These are phyloP conservation scores for Sextonia rubra DNA, from an alignment of 164 flowering plant species.

Conservation along the genomic window DNA sequence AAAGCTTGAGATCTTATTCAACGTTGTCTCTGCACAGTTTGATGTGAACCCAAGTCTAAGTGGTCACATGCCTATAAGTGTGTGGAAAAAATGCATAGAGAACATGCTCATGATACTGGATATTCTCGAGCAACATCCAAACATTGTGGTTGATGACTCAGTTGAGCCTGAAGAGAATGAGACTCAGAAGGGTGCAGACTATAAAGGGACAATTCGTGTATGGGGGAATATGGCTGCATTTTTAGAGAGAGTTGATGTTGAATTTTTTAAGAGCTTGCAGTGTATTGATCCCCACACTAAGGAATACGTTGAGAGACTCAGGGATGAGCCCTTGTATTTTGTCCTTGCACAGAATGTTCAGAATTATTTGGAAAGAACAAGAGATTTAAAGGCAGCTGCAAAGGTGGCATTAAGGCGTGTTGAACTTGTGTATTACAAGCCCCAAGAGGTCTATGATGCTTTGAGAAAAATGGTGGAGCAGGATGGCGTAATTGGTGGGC, in stretches of 20 bases:
- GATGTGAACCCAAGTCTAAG: conserved; percentile 82
- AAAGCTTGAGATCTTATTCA: conserved; percentile 89
- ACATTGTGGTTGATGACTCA: conserved; percentile 74
- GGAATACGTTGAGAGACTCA: conserved; percentile 84
- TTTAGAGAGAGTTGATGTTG: conserved; percentile 72
- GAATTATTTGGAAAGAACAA: conserved; percentile 57
- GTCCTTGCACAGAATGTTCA: conserved; percentile 89
- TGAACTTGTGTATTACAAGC: conserved; percentile 88
- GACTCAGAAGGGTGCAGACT: conserved; percentile 67
- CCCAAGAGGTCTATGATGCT: conserved; percentile 87
- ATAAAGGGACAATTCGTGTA: conserved; percentile 61
- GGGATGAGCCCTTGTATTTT: conserved; percentile 74
- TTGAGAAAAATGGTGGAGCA: conserved; percentile 78
- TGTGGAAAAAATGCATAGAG: conserved; percentile 84
- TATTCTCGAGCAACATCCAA: conserved; percentile 61
- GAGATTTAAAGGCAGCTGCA: conserved; percentile 70
- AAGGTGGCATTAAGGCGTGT: conserved; percentile 77
- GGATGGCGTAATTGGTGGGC: conserved; percentile 33
- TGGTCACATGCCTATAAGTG: conserved; percentile 90
- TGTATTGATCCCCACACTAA: conserved; percentile 85
- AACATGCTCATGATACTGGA: conserved; percentile 72
- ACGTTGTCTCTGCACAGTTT: conserved; percentile 86
- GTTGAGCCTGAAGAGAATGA: conserved; percentile 88
- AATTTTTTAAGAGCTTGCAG: conserved; percentile 89
- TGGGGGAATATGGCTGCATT: conserved; percentile 95